A percentile compares a stretch with the other conserved stretches of the same genome.
Conservation (phyloP, 208 protist species). For the Crithidia acanthocephali region DNA sequence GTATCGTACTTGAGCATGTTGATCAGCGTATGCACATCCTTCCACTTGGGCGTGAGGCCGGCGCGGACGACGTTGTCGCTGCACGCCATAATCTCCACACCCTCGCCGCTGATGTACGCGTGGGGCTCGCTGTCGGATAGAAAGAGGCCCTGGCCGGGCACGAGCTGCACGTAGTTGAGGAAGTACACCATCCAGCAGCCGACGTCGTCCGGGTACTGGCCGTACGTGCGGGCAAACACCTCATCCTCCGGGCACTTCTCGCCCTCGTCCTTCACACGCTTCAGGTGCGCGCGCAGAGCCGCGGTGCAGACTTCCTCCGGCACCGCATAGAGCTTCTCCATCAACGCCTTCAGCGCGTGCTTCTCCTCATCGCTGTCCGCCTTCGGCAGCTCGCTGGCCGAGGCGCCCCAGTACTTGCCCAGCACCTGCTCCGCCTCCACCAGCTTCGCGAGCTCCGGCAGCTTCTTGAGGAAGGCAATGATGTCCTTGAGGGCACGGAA, state of each 20-base stretch:
- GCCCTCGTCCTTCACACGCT: slow-evolving; percentile 35
- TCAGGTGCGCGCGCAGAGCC: slow-evolving; percentile 63
- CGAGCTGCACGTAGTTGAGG: slow-evolving; percentile 95
- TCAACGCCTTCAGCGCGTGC: slow-evolving; percentile 57
- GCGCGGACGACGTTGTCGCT: slow-evolving; percentile 98
- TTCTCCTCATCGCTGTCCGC: slow-evolving; percentile 55
- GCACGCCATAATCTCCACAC: slow-evolving; percentile 97
- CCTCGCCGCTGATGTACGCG: slow-evolving; percentile 97
- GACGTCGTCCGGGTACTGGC: slow-evolving; percentile 97
- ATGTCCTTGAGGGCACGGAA: slow-evolving; percentile 94
- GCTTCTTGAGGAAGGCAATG: slow-evolving; percentile 60
- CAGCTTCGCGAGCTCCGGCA: slow-evolving; percentile 58
- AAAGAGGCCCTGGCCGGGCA: slow-evolving; percentile 96
- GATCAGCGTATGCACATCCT: slow-evolving; percentile 94
- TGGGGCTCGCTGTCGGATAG: slow-evolving; percentile 97
- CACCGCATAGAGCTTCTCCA: slow-evolving; percentile 65
- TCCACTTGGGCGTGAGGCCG: slow-evolving; percentile 98
- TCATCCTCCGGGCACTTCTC: slow-evolving; percentile 64
- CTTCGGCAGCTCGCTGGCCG: slow-evolving; percentile 25
- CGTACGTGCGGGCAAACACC: slow-evolving; percentile 83
- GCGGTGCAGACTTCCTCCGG: slow-evolving; percentile 42
- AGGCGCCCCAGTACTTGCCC: slow-evolving; percentile 24
- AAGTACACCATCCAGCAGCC: slow-evolving; percentile 98
- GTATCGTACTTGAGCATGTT: slow-evolving; percentile 93
- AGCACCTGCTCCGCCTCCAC: slow-evolving; percentile 40